These are phyloP conservation scores for Helenozyma baotianmanensis DNA, from an alignment of 805 yeast genomes.

Conservation along the genomic window DNA sequence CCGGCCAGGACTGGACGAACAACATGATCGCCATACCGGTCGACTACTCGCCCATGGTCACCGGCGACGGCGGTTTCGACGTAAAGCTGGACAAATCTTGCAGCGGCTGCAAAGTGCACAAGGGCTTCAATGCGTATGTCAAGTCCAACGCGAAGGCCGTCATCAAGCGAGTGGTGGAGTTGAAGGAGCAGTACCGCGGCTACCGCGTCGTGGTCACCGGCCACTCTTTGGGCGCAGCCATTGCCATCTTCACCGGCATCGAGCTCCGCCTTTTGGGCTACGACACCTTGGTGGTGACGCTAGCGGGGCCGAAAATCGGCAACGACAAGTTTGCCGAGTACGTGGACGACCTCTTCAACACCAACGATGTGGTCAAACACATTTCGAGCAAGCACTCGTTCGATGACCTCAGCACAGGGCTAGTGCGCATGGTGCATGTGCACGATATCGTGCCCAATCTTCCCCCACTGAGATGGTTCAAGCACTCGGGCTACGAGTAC, in stretches of 20 bases:
- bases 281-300: conserved; percentile 52
- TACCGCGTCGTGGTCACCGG: conserved; percentile 57
- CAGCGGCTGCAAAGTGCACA: conserved; percentile 53
- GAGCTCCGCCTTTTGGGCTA: conserved; percentile 54
- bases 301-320: conserved; percentile 65
- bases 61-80: neutral
- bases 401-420: conserved; percentile 16
- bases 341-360: conserved; percentile 47
- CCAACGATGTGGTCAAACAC: conserved; percentile 21
- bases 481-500: conserved; percentile 51
- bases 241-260: conserved; percentile 58
- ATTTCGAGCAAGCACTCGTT: conserved; percentile 20
- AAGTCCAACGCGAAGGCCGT: conserved; percentile 34
- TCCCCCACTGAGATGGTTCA: conserved; percentile 47
- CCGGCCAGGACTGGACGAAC: conserved; percentile 56
- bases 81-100: conserved; percentile 27
- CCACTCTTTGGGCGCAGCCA: conserved; percentile 75
- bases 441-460: conserved; percentile 55
- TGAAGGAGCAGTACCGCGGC: conserved; percentile 37
- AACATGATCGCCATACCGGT: conserved; percentile 50
- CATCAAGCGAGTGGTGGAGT: conserved; percentile 28
- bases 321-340: conserved; percentile 46
- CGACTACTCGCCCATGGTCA: conserved; percentile 43
- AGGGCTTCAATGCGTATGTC: conserved; percentile 54
- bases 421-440: conserved; percentile 52